A percentile compares a stretch with the other conserved stretches of the same genome.
Conservation (phyloP, 176 grass and related monocot genomes). For the Avena sativa region DNA sequence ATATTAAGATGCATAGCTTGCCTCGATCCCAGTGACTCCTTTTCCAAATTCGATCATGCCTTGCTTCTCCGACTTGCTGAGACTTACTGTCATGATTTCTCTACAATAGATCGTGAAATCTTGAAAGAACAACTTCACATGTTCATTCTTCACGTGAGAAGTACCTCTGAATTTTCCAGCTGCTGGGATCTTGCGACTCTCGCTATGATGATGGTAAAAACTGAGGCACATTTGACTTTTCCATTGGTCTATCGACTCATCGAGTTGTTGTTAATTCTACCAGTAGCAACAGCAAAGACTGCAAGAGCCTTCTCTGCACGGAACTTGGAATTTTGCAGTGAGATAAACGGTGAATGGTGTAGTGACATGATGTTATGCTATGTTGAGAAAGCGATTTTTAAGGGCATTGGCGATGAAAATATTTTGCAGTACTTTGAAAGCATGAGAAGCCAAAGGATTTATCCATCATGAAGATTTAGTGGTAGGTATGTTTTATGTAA, state of each 20-base stretch:
- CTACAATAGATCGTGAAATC: background rate
- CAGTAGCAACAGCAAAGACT: background rate
- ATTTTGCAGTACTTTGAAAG: background rate
- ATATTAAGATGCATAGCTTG: conserved; percentile 10
- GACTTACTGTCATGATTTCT: background rate
- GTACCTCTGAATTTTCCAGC: background rate
- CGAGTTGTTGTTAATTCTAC: background rate
- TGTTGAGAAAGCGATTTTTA: background rate
- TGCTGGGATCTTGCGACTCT: background rate
- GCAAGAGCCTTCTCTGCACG: background rate
- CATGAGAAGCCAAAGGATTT: background rate
- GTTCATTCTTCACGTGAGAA: background rate
- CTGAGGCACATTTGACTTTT: conserved; percentile 1
- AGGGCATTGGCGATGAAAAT: background rate
- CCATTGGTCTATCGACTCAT: background rate
- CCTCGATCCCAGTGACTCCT: conserved; percentile 4
- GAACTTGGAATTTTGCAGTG: background rate
- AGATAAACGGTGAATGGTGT: background rate
- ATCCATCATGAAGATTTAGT: conserved; percentile 8
- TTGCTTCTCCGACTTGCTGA: conserved; percentile 1
- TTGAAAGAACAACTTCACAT: background rate
- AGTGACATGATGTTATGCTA: conserved; percentile 7
- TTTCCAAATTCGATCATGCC: background rate
- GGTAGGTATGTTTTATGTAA: conserved; percentile 2
- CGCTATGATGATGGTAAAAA: background rate